A percentile compares a stretch with the other conserved stretches of the same genome.
phyloP scores from a whole-genome alignment of 1,284 basidiomycete species.

The Entoloma clypeatum region DNA sequence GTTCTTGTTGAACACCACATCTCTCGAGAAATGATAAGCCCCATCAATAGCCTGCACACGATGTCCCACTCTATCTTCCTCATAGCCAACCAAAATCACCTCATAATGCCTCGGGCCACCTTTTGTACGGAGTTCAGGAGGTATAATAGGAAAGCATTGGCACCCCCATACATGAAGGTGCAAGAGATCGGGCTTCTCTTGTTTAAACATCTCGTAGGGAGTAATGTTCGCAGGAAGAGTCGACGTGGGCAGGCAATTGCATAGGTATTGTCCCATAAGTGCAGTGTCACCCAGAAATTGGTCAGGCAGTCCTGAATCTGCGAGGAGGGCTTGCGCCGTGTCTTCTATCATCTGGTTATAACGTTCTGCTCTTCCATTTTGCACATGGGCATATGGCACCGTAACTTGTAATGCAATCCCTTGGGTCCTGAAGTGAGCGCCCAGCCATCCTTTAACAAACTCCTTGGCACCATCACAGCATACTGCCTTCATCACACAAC shows the following conservation, averaged over 20 bases:
- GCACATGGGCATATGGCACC: slow-evolving; percentile 25
- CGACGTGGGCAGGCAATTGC: slow-evolving; percentile 19
- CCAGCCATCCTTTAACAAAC: slow-evolving; percentile 15
- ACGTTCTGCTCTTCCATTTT: slow-evolving; percentile 33
- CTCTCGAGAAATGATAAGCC: too few species aligned
- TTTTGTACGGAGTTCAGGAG: slow-evolving; percentile 20
- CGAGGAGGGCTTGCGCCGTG: slow-evolving; percentile 21
- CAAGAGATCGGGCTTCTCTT: slow-evolving; percentile 24
- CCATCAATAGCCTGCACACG: slow-evolving; percentile 10
- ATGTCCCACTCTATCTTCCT: slow-evolving; percentile 19
- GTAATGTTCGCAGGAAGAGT: slow-evolving; percentile 19
- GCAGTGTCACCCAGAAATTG: slow-evolving; percentile 25
- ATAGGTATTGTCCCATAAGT: slow-evolving; percentile 17
- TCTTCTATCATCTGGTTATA: slow-evolving; percentile 29
- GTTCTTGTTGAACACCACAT: too few species aligned
- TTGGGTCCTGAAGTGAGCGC: slow-evolving; percentile 8
- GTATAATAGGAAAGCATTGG: slow-evolving; percentile 21
- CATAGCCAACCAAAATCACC: slow-evolving; percentile 25
- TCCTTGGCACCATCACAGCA: slow-evolving; percentile 19
- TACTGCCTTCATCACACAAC: slow-evolving; percentile 12
- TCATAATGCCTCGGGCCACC: slow-evolving; percentile 15
- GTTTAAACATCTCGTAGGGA: slow-evolving; percentile 23
- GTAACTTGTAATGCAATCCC: slow-evolving; percentile 21
- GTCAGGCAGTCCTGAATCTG: slow-evolving; percentile 22
- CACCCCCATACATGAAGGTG: slow-evolving; percentile 27